Conservation (phyloP, 2,329 filamentous ascomycete genomes). For the Hymenoscyphus repandus region DNA sequence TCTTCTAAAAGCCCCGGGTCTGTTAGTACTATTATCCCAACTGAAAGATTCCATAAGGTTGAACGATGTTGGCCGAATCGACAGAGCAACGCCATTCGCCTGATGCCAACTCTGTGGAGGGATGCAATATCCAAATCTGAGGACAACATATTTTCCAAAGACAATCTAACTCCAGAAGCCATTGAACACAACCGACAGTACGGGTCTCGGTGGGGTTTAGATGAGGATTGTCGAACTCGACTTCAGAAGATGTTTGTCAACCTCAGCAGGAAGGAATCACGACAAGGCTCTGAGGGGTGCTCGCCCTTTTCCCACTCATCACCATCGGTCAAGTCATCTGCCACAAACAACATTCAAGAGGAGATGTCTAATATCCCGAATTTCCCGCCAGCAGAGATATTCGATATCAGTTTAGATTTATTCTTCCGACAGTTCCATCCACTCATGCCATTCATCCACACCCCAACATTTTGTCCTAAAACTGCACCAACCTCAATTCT, state of each 20-base stretch:
- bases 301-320: conserved; percentile 20
- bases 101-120: conserved; percentile 38
- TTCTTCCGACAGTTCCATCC: conserved; percentile 50
- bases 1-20: conserved; percentile 16
- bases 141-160: conserved; percentile 36
- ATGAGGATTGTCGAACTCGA: conserved; percentile 37
- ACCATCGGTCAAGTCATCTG: conserved; percentile 23
- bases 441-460: conserved; percentile 46
- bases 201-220: conserved; percentile 33
- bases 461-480: conserved; percentile 46
- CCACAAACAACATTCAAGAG: conserved; percentile 23
- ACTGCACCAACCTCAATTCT: conserved; percentile 41
- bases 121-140: conserved; percentile 33
- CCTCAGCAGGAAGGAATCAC: conserved; percentile 15
- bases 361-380: conserved; percentile 27
- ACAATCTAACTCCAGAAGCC: conserved; percentile 18
- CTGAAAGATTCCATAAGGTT: conserved; percentile 37
- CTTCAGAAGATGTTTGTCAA: conserved; percentile 34
- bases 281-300: conserved; percentile 15
- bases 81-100: conserved; percentile 33
- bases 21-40: conserved; percentile 27
- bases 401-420: conserved; percentile 48
- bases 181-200: conserved; percentile 24
- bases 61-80: conserved; percentile 38
- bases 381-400: conserved; percentile 46